Percentiles rank a stretch among this genome's conserved stretches.
Evolutionary conservation across 345 rosid genomes (phyloP).

Genomic region (Brassica napus): DNA sequence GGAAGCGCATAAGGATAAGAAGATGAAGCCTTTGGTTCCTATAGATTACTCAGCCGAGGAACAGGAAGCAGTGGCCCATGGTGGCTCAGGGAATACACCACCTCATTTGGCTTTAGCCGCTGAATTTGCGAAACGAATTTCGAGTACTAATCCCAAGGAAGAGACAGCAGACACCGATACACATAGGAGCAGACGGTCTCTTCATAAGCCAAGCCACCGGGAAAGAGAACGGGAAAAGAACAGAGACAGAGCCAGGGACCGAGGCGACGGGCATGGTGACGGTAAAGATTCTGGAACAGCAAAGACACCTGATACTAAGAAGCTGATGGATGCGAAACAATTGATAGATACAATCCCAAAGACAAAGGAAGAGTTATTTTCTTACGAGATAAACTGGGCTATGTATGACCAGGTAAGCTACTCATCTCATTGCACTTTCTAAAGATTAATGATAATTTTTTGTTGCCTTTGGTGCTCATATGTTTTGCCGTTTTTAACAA

Average conservation of each 20-base stretch:
- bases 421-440: not conserved
- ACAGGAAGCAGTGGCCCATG: slow-evolving; percentile 66
- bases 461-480: slow-evolving; percentile 5
- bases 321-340: slow-evolving; percentile 91
- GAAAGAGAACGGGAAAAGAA: slow-evolving; percentile 52
- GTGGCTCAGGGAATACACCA: slow-evolving; percentile 60
- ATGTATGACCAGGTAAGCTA: slow-evolving; percentile 73
- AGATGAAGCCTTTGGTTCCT: slow-evolving; percentile 96
- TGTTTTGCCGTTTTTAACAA: not conserved
- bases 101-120: slow-evolving; percentile 91
- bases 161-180: slow-evolving; percentile 72
- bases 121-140: slow-evolving; percentile 88
- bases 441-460: not conserved
- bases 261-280: slow-evolving; percentile 53
- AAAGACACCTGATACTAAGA: slow-evolving; percentile 73
- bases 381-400: slow-evolving; percentile 88
- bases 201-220: slow-evolving; percentile 68
- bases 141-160: slow-evolving; percentile 63
- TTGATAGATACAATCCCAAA: slow-evolving; percentile 97
- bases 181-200: slow-evolving; percentile 72
- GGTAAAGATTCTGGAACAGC: slow-evolving; percentile 49
- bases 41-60: slow-evolving; percentile 96
- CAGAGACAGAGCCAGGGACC: slow-evolving; percentile 62
- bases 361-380: slow-evolving; percentile 93
- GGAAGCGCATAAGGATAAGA: slow-evolving; percentile 77